Evolutionary conservation across 768 basidiomycete genomes (phyloP), one percentile per base, ranked within the genome.

Genomic region (Russula griseocarnosa): DNA sequence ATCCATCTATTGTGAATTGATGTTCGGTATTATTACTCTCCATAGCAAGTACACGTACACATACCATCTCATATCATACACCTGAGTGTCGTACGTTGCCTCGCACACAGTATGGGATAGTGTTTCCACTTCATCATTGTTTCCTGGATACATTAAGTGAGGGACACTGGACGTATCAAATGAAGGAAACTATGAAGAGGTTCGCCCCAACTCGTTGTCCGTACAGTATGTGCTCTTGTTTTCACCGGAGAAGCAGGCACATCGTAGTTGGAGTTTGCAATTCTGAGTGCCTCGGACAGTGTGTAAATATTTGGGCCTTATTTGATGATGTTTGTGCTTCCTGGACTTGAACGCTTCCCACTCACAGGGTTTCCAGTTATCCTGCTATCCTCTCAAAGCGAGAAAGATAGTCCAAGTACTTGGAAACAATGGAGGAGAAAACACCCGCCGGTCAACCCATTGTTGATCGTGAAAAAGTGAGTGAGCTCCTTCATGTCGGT

Each of bases 391-490:
- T 52, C n/a, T 56, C 38, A 10, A 10, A 36, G n/a, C 14, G 32
- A 44, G 28, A 28, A 22, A 14, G 40, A 20, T 44, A 44, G 16
- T 42, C 14, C 42, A 56, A n/a, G 9, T 56, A 14, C 42, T 34
- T 46, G 16, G 28, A 58, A 38, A 8, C 20, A 30, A 76, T 76
- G 66, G 80, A 81, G 60, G 73, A 76, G 14, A 76, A 76, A 32
- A 77, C 78, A 49, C 75, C 81, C 6, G 71, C 79, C 36, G 78
- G 79, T 13, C 77, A 78, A 53, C 77, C 83, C 16, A 75, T 78
- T 13, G 74, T 84, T n/a, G 75, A 80, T 38, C 76, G 86, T 52
- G 85, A 86, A 73, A 86, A 85, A 76, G 85, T 82, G n/a, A 24
- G 50, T 36, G 14, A 14, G 40, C 55, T 34, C 30, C 7, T 11